A percentile compares a stretch with the other conserved stretches of the same genome.
Conservation (phyloP, 129 eudicot genomes). For the Flaveria brownii region DNA sequence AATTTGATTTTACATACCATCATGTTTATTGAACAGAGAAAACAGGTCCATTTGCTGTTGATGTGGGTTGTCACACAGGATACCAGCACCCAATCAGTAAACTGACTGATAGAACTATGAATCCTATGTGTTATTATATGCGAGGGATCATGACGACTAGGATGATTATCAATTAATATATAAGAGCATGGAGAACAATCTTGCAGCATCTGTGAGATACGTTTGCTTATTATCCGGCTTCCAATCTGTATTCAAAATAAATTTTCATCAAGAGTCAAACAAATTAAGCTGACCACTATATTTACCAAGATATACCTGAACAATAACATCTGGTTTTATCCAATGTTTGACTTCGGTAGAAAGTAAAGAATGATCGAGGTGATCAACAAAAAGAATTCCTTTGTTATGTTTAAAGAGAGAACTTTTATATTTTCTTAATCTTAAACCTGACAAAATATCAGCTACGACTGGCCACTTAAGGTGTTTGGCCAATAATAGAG, state of each 20-base stretch:
- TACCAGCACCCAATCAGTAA: conserved; percentile 53
- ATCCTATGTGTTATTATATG: conserved; percentile 86
- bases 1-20: conserved; percentile 41
- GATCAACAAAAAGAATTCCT: conserved; percentile 69
- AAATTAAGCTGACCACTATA: conserved; percentile 19
- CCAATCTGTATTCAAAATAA: conserved; percentile 62
- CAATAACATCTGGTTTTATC: conserved; percentile 68
- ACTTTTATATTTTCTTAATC: conserved; percentile 60
- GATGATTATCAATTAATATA: conserved; percentile 78
- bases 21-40: conserved; percentile 53
- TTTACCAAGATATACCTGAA: conserved; percentile 64
- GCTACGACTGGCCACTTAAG: conserved; percentile 83
- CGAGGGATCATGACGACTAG: conserved; percentile 90
- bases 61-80: conserved; percentile 32
- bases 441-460: conserved; percentile 84
- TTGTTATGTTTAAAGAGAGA: conserved; percentile 42
- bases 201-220: conserved; percentile 75
- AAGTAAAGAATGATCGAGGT: conserved; percentile 76
- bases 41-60: conserved; percentile 48
- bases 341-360: conserved; percentile 54
- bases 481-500: conserved; percentile 80
- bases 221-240: conserved; percentile 84
- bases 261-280: conserved; percentile 8
- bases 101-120: conserved; percentile 53
- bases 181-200: conserved; percentile 62